Evolutionary conservation across 495 filamentous ascomycete species (phyloP), one percentile per base, ranked within the genome.

Genomic region (Neurospora sp.): DNA sequence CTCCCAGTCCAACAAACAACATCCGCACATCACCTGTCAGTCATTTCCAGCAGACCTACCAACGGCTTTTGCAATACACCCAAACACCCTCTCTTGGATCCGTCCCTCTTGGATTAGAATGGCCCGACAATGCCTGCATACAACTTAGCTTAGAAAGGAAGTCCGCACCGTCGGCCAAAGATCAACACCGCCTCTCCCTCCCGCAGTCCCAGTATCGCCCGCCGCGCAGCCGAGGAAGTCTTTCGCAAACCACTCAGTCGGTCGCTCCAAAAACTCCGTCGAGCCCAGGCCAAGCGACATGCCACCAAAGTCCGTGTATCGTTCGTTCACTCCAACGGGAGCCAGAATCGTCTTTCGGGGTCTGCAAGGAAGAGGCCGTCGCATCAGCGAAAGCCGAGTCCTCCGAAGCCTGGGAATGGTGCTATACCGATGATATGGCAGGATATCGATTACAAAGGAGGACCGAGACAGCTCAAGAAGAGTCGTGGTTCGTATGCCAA

Each of bases 121-220:
- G 74, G 27, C 54, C 54, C 54, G 77, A 83, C 78, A 77, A 86
- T 86, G 85, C 78, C 81, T 79, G 78, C 80, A 78, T 79, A 82
- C 79, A 83, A 80, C 81, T 83, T 85, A 78, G 79, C 83, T 82
- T 87, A 85, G 83, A 84, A 84, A 75, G 83, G 83, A 77, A 83
- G 81, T 81, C 81, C 81, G 78, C 79, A 82, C 77, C 73, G 75
- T 79, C 82, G 81, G 74, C 83, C 84, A 31, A 80, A 78, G 72
- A 79, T 82, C 75, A 81, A 76, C 74, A 73, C 70, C 23, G 72
- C 69, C 54, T 74, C 77, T 70, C 72, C 76, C n/a, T 37, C 71
- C 70, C 73, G 76, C 40, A 74, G 74, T 69, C 76, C 77, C 11
- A 75, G 70, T 46, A 73, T 75, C 69, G 74, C 77, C 59, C 81